A percentile compares a stretch with the other conserved stretches of the same genome.
Conservation (phyloP, 257 asterid genomes). For the Jacaranda copaia region DNA sequence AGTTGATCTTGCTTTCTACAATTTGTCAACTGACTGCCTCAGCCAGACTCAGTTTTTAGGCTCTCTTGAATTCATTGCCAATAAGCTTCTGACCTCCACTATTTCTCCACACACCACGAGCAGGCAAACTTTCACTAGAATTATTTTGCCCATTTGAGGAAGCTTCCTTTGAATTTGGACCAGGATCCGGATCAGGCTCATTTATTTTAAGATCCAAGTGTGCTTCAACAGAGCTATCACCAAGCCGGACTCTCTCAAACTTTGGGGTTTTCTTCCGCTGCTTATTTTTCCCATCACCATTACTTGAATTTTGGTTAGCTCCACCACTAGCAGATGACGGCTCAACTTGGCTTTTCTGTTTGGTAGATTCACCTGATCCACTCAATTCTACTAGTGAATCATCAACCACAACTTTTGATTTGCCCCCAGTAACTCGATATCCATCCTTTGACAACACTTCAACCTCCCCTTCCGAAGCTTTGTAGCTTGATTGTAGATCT, state of each 20-base stretch:
- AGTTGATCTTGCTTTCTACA: constrained; percentile 6
- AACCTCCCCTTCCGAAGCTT: constrained; percentile 60
- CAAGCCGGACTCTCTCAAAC: constrained; percentile 82
- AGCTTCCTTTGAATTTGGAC: constrained; percentile 42
- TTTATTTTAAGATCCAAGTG: constrained; percentile 54
- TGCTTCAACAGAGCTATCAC: constrained; percentile 75
- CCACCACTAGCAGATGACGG: constrained; percentile 45
- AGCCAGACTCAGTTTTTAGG: constrained; percentile 47
- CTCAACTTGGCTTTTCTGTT: constrained; percentile 46
- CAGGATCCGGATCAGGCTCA: constrained; percentile 64
- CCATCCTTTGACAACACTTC: constrained; percentile 91
- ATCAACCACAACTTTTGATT: constrained; percentile 54
- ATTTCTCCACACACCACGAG: constrained; percentile 81
- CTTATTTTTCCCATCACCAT: constrained; percentile 63
- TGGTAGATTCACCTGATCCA: constrained; percentile 43
- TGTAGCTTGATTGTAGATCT: constrained; percentile 68
- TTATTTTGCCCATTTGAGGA: constrained; percentile 40
- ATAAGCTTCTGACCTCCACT: constrained; percentile 92
- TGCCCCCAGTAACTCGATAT: constrained; percentile 67
- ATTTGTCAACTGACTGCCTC: background rate
- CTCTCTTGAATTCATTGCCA: constrained; percentile 46
- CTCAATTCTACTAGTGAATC: constrained; percentile 41
- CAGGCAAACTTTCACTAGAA: constrained; percentile 56
- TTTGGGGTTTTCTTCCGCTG: constrained; percentile 84
- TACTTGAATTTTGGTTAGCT: constrained; percentile 46